These are phyloP conservation scores for Blastobotrys raffinosifermentans DNA, from an alignment of 1,139 yeast genomes.

Conservation along the genomic window DNA sequence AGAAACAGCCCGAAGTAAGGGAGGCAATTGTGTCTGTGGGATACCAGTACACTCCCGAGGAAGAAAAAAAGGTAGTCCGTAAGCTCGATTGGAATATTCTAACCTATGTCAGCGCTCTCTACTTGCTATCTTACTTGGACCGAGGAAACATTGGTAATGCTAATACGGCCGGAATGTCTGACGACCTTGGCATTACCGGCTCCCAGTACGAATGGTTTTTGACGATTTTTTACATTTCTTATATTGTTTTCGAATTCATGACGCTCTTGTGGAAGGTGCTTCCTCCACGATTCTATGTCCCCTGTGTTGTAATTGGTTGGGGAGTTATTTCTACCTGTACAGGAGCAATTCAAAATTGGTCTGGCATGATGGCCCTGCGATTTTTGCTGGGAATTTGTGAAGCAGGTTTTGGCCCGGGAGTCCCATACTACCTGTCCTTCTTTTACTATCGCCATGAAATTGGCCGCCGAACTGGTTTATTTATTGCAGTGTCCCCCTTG, in stretches of 20 bases:
- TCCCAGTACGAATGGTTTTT: constrained; percentile 33
- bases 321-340: constrained; percentile 22
- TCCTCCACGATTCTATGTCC: constrained; percentile 23
- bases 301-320: constrained; percentile 25
- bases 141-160: constrained; percentile 60
- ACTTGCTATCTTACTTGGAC: constrained; percentile 51
- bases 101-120: constrained; percentile 38
- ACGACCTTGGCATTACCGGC: constrained; percentile 43
- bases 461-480: constrained; percentile 47
- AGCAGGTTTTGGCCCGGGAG: constrained; percentile 30
- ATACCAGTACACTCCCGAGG: constrained; percentile 10
- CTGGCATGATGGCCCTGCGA: constrained; percentile 23
- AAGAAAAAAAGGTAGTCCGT: constrained; percentile 15
- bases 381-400: constrained; percentile 27
- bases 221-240: constrained; percentile 26
- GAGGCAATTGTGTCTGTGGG: too few relatives aligned
- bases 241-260: constrained; percentile 26
- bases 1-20: too few relatives aligned
- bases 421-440: constrained; percentile 28
- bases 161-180: constrained; percentile 50
- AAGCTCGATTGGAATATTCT: constrained; percentile 16
- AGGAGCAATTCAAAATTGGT: constrained; percentile 22
- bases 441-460: constrained; percentile 29
- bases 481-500: constrained; percentile 39
- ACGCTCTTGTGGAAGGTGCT: constrained; percentile 19